Evolutionary conservation across 345 rosid species (phyloP).

Genomic region (Psidium friedrichsthalianum): DNA sequence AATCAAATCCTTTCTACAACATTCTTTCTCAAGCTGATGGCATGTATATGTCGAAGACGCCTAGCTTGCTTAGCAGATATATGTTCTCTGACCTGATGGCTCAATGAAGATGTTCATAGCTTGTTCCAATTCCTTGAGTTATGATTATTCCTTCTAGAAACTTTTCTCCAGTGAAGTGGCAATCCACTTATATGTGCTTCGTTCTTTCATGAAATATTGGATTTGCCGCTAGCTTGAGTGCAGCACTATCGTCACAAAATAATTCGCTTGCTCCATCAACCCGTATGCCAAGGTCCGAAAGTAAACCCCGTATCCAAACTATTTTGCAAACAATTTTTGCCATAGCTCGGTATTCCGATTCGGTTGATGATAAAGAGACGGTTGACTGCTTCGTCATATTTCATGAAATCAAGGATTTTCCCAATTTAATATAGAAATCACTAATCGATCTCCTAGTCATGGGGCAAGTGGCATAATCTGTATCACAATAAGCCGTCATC

Average conservation of each 20-base stretch:
- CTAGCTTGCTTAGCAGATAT: not conserved
- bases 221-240: not conserved
- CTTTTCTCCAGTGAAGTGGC: not conserved
- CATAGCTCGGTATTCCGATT: not conserved
- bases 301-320: not conserved
- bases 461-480: not conserved
- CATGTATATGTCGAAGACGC: not conserved
- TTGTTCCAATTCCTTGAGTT: not conserved
- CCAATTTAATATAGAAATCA: not conserved
- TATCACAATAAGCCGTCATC: not conserved
- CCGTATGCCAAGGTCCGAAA: not conserved
- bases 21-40: no score
- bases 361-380: not conserved
- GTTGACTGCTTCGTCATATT: not conserved
- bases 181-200: not conserved
- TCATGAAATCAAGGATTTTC: not conserved
- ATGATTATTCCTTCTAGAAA: not conserved
- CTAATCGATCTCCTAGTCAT: not conserved
- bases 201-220: not conserved
- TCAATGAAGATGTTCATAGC: accelerated
- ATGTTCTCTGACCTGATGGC: not conserved
- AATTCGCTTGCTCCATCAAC: no score
- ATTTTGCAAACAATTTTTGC: not conserved
- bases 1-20: no score
- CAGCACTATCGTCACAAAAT: not conserved